Evolutionary conservation across 805 yeast genomes (phyloP), one percentile per base, ranked within the genome.

Genomic region (Candida khao-thaluensis): DNA sequence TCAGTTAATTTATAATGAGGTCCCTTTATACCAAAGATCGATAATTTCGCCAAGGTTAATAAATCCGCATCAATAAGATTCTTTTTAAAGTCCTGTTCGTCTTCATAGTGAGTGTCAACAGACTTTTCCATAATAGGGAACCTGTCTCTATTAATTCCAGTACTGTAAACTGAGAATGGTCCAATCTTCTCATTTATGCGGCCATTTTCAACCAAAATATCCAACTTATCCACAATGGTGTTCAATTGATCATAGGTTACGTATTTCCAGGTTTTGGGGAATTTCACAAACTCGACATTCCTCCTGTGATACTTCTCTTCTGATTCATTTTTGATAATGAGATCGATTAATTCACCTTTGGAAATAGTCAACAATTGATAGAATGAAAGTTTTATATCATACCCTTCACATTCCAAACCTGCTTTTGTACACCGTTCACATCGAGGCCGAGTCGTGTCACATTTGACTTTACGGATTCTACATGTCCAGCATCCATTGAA

Each of bases 401-500:
- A 77, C 0, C 82, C 81, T 12, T 58, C 62, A 58, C 82, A 77
- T 7, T 56, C 54, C 4, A 69, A 40, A 3, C 64, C 62, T 2
- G 79, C 70, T 45, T 66, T 72, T 28, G 42, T 49, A 54, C 82
- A 77, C 38, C 80, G 59, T 22, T 48, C 34, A 49, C 82, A 77
- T 12, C 42, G 45, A 2, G 81, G 81, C 38, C 60, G 59, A 3
- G 54, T 44, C 9, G 71, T 63, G 50, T 75, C 81, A 55, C 82
- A 77, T 51, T 74, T 74, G 47, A 76, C 74, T 45, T 74, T 76
- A 17, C 81, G 58, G 16, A 59, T 51, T 26, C 82, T 59, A 47
- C 82, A 77, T 5, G 81, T 77, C 64, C 76, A 72, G 53, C 82
- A 77, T 3, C 82, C 82, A 31, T 69, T 60, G 52, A 74, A 74